phyloP scores from a whole-genome alignment of 2,329 filamentous ascomycete genomes.

The Diplodia intermedia region DNA sequence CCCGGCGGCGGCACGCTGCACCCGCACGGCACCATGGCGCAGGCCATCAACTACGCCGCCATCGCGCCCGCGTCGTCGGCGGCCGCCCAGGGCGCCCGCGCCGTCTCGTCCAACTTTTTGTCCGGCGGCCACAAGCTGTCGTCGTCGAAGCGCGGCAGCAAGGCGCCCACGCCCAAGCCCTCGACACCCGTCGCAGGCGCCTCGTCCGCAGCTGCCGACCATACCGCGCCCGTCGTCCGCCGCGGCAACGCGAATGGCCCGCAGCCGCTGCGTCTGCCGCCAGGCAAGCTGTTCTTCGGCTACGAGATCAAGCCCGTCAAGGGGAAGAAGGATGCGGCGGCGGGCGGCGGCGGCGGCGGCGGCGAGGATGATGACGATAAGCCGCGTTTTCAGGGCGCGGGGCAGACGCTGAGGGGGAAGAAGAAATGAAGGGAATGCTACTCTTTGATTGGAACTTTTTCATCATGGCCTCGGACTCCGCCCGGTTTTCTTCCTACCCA shows the following conservation, averaged over 20 bases:
- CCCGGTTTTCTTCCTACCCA: not conserved
- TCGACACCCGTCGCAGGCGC: conserved; percentile 68
- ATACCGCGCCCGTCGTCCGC: conserved; percentile 43
- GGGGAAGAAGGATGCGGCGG: conserved; percentile 70
- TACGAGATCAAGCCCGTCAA: conserved; percentile 91
- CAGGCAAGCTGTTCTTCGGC: conserved; percentile 95
- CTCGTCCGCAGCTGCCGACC: conserved; percentile 45
- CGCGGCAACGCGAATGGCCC: conserved; percentile 72
- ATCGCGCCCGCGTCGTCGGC: conserved; percentile 80
- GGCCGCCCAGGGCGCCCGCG: conserved; percentile 67
- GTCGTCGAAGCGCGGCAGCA: conserved; percentile 76
- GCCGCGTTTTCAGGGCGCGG: conserved; percentile 79
- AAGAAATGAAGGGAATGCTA: conserved; percentile 48
- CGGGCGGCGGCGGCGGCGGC: conserved; percentile 59
- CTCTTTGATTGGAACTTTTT: not conserved
- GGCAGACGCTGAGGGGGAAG: conserved; percentile 77
- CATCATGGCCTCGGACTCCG: not conserved
- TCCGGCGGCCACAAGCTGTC: conserved; percentile 82
- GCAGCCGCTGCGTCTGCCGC: conserved; percentile 81
- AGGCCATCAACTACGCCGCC: conserved; percentile 93
- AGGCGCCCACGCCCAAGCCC: conserved; percentile 68
- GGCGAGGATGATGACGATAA: conserved; percentile 64
- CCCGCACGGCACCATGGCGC: conserved; percentile 90
- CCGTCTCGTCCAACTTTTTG: conserved; percentile 77
- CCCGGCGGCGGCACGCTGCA: conserved; percentile 76